Percentiles rank a stretch among this genome's conserved stretches.
Conservation (phyloP, 495 filamentous ascomycete genomes). For the Pseudevernia furfuracea region DNA sequence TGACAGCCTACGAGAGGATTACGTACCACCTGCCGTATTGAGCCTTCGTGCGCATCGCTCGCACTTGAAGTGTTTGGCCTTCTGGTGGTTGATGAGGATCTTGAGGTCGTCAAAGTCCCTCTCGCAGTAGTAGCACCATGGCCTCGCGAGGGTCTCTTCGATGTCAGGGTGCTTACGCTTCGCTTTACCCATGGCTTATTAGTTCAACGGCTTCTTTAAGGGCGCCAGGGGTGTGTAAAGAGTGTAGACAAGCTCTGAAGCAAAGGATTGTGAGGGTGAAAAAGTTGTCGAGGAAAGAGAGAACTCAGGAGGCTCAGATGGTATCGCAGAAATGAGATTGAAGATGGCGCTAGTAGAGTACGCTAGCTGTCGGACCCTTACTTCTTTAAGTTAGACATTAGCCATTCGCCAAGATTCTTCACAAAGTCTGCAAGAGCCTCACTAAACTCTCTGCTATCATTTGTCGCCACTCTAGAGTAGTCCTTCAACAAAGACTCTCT, state of each 20-base stretch:
- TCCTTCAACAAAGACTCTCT: too few species aligned
- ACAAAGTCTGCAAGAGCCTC: neutral
- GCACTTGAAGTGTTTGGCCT: conserved; percentile 98
- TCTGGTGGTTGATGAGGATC: conserved; percentile 92
- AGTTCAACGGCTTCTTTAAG: neutral
- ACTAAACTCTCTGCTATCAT: too few species aligned
- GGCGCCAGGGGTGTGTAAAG: neutral
- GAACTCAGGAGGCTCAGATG: too few species aligned
- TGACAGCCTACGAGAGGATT: neutral
- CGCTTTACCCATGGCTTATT: conserved; percentile 64
- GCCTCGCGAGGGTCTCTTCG: conserved; percentile 76
- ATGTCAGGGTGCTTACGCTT: conserved; percentile 76
- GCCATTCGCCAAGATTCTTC: neutral
- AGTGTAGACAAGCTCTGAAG: neutral
- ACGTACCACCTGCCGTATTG: conserved; percentile 88
- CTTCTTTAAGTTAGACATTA: neutral
- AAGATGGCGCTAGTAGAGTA: too few species aligned
- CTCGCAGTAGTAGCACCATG: conserved; percentile 99
- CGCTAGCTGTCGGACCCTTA: neutral
- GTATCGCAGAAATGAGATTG: neutral
- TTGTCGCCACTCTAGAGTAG: too few species aligned
- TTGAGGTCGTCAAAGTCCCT: conserved; percentile 96
- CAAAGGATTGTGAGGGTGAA: neutral
- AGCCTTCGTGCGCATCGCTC: conserved; percentile 77
- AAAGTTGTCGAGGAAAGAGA: neutral